Conservation (phyloP, 2,329 filamentous ascomycete species). For the Penicillium nordicum region DNA sequence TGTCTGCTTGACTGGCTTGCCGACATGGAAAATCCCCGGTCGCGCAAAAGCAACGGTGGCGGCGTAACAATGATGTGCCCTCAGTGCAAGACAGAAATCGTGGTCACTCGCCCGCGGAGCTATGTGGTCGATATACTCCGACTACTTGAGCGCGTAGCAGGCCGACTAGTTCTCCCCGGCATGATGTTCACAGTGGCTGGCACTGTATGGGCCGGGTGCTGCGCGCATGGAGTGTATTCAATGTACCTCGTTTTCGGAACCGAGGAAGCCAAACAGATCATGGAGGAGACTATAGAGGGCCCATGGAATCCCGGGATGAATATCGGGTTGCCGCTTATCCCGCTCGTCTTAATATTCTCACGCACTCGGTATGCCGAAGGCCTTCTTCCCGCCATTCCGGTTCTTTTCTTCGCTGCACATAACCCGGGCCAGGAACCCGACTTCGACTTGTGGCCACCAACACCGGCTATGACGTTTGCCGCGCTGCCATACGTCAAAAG, state of each 20-base stretch:
- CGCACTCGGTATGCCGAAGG: constrained; percentile 62
- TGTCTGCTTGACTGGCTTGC: constrained; percentile 90
- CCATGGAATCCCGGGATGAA: constrained; percentile 51
- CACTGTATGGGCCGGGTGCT: constrained; percentile 51
- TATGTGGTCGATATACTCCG: constrained; percentile 66
- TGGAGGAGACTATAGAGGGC: constrained; percentile 41
- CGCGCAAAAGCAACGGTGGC: constrained; percentile 48
- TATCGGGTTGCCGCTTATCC: constrained; percentile 64
- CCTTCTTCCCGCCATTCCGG: constrained; percentile 60
- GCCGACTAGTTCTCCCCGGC: constrained; percentile 61
- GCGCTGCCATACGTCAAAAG: constrained; percentile 63
- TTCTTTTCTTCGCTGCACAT: constrained; percentile 53
- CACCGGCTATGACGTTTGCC: constrained; percentile 62
- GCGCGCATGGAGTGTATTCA: constrained; percentile 59
- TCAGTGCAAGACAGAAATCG: constrained; percentile 81
- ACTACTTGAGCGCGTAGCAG: constrained; percentile 55
- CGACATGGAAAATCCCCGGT: constrained; percentile 69
- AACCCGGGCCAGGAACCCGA: constrained; percentile 47
- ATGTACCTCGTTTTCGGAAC: constrained; percentile 64
- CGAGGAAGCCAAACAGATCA: constrained; percentile 56
- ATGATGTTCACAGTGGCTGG: constrained; percentile 52
- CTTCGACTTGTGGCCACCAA: constrained; percentile 62
- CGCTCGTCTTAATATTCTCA: constrained; percentile 64
- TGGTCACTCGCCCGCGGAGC: constrained; percentile 71
- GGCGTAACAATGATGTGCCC: constrained; percentile 72